Evolutionary conservation across 257 asterid species (phyloP).

Genomic region (Solanum pimpinellifolium): DNA sequence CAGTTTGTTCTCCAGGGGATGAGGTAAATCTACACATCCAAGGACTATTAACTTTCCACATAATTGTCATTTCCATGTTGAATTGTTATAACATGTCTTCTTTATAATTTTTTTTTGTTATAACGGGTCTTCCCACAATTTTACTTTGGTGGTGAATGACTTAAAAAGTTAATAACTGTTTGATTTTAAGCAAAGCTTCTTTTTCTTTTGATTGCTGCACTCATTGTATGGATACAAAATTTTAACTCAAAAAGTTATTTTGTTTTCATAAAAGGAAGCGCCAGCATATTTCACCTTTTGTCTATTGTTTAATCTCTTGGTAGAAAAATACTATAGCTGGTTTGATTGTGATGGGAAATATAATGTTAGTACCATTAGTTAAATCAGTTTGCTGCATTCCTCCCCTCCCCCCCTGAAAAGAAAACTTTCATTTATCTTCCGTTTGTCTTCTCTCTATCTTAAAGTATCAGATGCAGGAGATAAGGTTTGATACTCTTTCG

Average conservation of each 20-base stretch:
- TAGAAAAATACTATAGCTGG: neutral
- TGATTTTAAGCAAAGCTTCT: neutral
- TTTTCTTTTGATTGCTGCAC: neutral
- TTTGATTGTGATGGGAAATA: neutral
- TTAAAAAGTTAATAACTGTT: neutral
- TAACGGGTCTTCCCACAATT: neutral
- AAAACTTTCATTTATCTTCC: neutral
- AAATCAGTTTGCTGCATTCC: neutral
- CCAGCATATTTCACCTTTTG: neutral
- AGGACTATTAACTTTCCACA: neutral
- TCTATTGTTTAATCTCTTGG: neutral
- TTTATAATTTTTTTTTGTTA: neutral
- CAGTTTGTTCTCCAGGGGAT: slow-evolving; percentile 97
- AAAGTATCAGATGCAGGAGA: neutral
- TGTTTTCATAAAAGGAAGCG: neutral
- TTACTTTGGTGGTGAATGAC: neutral
- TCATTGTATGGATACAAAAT: neutral
- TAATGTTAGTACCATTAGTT: neutral
- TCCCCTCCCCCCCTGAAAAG: neutral
- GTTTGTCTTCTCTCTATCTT: neutral
- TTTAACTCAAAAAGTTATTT: neutral
- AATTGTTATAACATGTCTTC: neutral
- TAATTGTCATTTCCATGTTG: neutral
- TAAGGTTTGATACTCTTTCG: neutral
- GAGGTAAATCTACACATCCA: slow-evolving; percentile 38